Conservation (phyloP, 192 early-diverging fungal species). For the Chytriomyces hyalinus region DNA sequence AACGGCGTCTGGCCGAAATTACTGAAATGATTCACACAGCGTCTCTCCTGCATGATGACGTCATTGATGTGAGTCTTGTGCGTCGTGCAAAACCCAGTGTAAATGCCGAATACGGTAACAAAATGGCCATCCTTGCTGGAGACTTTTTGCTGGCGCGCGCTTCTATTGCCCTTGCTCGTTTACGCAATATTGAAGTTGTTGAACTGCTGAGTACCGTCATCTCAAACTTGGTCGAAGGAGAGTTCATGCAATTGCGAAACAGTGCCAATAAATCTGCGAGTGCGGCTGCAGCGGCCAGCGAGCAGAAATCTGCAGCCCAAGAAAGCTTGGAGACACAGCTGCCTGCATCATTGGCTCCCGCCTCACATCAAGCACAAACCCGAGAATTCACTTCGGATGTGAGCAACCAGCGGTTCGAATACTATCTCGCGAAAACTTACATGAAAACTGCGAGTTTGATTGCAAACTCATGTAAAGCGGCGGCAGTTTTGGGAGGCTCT, state of each 20-base stretch:
- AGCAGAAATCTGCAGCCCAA: not conserved
- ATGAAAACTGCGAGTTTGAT: conserved; percentile 95
- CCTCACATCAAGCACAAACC: not conserved
- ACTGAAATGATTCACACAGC: conserved; percentile 99
- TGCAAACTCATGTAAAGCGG: conserved; percentile 86
- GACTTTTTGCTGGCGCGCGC: conserved; percentile 95
- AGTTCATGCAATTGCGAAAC: conserved; percentile 95
- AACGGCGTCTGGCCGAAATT: conserved; percentile 93
- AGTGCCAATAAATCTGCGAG: conserved; percentile 39
- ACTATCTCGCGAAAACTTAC: conserved; percentile 95
- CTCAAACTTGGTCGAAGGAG: conserved; percentile 93
- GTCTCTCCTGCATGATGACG: conserved; percentile 93
- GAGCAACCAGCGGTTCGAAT: conserved; percentile 69
- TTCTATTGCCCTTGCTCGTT: conserved; percentile 84
- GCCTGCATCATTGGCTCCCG: conserved; percentile 4
- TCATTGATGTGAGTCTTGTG: conserved; percentile 77
- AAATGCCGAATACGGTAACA: conserved; percentile 92
- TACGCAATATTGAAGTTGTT: conserved; percentile 90
- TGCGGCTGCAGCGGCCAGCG: conserved; percentile 17
- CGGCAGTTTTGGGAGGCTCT: conserved; percentile 83
- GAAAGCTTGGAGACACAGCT: not conserved
- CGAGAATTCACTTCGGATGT: conserved; percentile 5
- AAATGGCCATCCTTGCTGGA: conserved; percentile 90
- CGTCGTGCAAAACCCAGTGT: conserved; percentile 78
- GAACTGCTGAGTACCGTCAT: conserved; percentile 93